These are phyloP conservation scores for Syzygium malaccense DNA, from an alignment of 441 rosid species.

Conservation along the genomic window DNA sequence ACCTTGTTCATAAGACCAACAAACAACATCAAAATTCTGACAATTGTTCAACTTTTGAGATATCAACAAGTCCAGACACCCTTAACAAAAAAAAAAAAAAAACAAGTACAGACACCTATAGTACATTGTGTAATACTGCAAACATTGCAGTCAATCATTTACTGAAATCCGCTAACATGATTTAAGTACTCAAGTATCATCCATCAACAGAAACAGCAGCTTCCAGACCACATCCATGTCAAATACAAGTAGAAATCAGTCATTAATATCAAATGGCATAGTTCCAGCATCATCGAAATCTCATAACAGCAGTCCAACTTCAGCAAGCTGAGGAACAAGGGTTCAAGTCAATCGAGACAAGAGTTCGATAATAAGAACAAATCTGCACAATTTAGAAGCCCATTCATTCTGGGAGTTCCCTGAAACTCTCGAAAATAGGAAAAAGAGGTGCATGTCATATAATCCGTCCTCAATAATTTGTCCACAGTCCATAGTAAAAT, in stretches of 20 bases:
- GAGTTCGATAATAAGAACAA: not conserved
- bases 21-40: not conserved
- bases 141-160: not conserved
- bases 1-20: not conserved
- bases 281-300: not conserved
- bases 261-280: not conserved
- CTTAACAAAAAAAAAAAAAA: too few relatives aligned
- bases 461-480: slow-evolving; percentile 12
- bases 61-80: not conserved
- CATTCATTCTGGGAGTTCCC: not conserved
- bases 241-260: not conserved
- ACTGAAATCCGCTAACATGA: not conserved
- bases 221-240: not conserved
- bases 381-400: not conserved
- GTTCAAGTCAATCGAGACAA: not conserved
- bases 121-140: not conserved
- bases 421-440: slow-evolving; percentile 7
- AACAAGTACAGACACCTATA: not conserved
- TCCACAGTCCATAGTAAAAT: slow-evolving; percentile 29
- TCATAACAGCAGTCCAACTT: not conserved
- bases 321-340: not conserved
- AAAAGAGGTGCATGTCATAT: not conserved
- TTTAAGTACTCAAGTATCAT: not conserved
- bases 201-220: not conserved
- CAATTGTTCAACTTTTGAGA: not conserved